Evolutionary conservation across 768 basidiomycete species (phyloP).

Genomic region (Lactarius sp.): DNA sequence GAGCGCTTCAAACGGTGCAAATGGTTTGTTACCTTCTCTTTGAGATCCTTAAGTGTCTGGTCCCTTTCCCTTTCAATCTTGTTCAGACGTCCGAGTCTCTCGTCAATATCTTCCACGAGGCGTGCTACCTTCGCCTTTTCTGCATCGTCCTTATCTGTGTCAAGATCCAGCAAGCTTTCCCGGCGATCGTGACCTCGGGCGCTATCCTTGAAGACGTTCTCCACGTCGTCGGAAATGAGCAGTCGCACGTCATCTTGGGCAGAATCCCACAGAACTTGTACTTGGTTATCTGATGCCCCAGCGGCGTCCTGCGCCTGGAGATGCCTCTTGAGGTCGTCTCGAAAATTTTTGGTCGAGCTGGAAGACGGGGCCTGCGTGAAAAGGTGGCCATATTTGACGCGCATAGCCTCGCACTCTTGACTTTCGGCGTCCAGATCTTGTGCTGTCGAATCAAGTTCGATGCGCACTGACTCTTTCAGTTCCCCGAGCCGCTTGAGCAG

Average conservation of each 20-base stretch:
- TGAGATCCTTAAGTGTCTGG: conserved; percentile 88
- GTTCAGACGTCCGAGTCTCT: conserved; percentile 67
- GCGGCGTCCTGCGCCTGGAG: conserved; percentile 70
- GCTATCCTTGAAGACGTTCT: conserved; percentile 58
- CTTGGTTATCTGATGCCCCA: conserved; percentile 70
- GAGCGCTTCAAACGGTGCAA: background rate
- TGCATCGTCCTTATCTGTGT: conserved; percentile 58
- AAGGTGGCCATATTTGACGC: conserved; percentile 79
- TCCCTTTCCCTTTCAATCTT: conserved; percentile 82
- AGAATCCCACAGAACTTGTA: conserved; percentile 64
- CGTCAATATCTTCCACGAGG: conserved; percentile 71
- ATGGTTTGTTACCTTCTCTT: conserved; percentile 70
- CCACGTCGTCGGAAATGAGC: conserved; percentile 54
- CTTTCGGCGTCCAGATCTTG: conserved; percentile 77
- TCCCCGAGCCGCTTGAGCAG: conserved; percentile 54
- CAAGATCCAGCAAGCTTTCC: conserved; percentile 66
- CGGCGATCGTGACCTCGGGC: conserved; percentile 36
- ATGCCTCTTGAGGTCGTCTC: conserved; percentile 79
- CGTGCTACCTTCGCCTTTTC: conserved; percentile 64
- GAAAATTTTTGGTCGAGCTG: conserved; percentile 58
- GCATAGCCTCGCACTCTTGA: conserved; percentile 81
- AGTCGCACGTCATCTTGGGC: conserved; percentile 60
- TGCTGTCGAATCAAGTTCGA: conserved; percentile 57
- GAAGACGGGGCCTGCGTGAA: conserved; percentile 88
- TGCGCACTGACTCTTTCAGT: conserved; percentile 52